Evolutionary conservation across 1,284 basidiomycete species (phyloP), one percentile per base, ranked within the genome.

Genomic region (Heterobasidion occidentale): DNA sequence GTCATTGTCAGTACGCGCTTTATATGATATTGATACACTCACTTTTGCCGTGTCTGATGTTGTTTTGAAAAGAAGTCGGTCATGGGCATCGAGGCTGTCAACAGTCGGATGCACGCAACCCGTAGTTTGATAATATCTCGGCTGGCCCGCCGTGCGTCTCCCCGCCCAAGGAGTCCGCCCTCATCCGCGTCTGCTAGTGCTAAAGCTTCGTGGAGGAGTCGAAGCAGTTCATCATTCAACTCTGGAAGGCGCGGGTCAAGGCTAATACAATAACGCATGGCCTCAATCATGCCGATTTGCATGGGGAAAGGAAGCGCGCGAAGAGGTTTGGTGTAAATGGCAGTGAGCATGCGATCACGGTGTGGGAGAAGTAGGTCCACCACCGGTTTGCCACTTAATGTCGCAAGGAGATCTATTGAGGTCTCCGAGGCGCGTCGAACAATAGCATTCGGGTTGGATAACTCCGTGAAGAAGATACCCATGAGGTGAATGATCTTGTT

Each of bases 271-370:
- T 95, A 99, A 17, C 95, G 91, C 59, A 99, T 86, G 11, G 94
- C 94, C 67, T 99, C 97, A 57, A 99, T 95, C 80, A 98, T 94
- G 36, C 95, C 97, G 57, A 99, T 98, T 70, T 99, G 97, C 70
- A 96, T 93, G 14, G 90, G 82, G 68, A 98, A 96, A 1, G 95
- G 94, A 17, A 99, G 79, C 0, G 97, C 97, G 56, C 97, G 82
- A n/a, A 99, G 79, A 17, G 97, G 97, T 69, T 99, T 99, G 33
- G 90, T 92, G 74, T 93, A 99, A 64, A 99, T 96, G 1, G 90
- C 88, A 17, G 84, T 83, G 52, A 98, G 77, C 68, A 98, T 85
- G 14, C 94, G 87, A 58, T 94, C 90, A 52, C 93, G 88, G 63
- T 95, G 92, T 1, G 92, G 90, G 63, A 84, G 74, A 51, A 99